Percentiles rank a stretch among this genome's conserved stretches.
phyloP scores from a whole-genome alignment of 2,329 filamentous ascomycete genomes.

The Zymoseptoria passerinii region DNA sequence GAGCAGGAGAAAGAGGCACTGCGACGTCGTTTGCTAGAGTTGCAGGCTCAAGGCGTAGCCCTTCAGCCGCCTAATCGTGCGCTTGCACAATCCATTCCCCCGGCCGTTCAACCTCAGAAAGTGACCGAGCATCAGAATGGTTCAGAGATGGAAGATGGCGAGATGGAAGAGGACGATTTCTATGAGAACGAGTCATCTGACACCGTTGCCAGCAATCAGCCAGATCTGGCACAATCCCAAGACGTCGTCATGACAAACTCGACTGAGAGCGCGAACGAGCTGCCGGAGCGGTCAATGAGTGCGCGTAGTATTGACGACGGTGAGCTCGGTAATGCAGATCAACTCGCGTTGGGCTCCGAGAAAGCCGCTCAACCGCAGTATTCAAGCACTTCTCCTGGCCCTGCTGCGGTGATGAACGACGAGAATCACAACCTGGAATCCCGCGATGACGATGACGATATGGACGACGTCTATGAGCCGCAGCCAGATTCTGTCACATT shows the following conservation, averaged over 20 bases:
- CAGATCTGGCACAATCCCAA: neutral
- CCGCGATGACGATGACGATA: slow-evolving; percentile 1
- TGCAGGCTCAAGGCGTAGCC: slow-evolving; percentile 2
- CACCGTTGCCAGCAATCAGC: neutral
- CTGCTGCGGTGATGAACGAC: neutral
- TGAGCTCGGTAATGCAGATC: neutral
- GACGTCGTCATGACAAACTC: neutral
- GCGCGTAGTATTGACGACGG: neutral
- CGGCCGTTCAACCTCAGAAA: neutral
- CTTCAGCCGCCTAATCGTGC: neutral
- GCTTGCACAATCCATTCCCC: neutral
- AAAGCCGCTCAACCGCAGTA: neutral
- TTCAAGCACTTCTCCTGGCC: neutral
- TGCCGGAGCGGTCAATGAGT: neutral
- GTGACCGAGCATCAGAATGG: neutral
- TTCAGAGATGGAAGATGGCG: slow-evolving; percentile 4
- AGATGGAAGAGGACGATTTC: slow-evolving; percentile 1
- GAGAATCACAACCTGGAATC: neutral
- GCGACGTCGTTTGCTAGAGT: slow-evolving; percentile 5
- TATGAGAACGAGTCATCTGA: neutral
- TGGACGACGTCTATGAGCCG: neutral
- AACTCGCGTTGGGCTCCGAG: neutral
- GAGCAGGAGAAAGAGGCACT: slow-evolving; percentile 9
- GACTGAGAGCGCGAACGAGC: neutral
- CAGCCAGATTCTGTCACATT: neutral